Conservation (phyloP, 306 rosid species). For the Psophocarpus tetragonolobus region DNA sequence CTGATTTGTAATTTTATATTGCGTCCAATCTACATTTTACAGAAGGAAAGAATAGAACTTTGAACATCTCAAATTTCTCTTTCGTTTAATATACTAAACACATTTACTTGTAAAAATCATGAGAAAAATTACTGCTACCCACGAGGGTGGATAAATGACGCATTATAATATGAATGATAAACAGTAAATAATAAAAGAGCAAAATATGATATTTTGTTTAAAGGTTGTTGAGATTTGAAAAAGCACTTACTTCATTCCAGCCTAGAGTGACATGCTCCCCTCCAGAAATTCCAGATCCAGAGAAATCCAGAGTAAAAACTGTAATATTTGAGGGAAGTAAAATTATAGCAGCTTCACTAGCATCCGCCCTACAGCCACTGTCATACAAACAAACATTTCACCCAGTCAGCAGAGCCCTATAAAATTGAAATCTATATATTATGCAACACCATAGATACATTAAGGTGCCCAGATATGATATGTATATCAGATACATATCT, state of each 20-base stretch:
- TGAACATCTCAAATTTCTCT: background rate
- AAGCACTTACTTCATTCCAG: slow-evolving; percentile 83
- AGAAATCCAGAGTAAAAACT: slow-evolving; percentile 93
- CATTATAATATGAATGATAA: background rate
- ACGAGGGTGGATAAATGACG: slow-evolving; percentile 3
- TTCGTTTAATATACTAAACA: slow-evolving; percentile 2
- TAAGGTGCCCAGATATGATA: background rate
- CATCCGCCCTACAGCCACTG: slow-evolving; percentile 99
- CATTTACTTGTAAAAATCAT: background rate
- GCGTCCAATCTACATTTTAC: background rate
- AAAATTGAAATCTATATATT: slow-evolving; percentile 23
- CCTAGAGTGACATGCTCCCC: slow-evolving; percentile 98
- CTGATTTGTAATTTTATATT: slow-evolving; percentile 2
- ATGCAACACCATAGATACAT: background rate
- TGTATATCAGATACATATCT: background rate
- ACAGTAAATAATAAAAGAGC: slow-evolving; percentile 20
- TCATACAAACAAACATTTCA: slow-evolving; percentile 36
- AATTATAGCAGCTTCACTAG: slow-evolving; percentile 97
- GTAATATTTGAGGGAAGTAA: slow-evolving; percentile 94
- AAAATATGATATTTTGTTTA: slow-evolving; percentile 20
- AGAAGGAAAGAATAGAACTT: background rate
- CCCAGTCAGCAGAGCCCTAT: slow-evolving; percentile 41
- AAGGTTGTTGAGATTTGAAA: slow-evolving; percentile 15
- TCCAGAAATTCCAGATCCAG: slow-evolving; percentile 97
- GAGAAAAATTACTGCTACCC: background rate